Evolutionary conservation across 176 grass and related monocot species (phyloP).

Genomic region (Hordeum marinum): DNA sequence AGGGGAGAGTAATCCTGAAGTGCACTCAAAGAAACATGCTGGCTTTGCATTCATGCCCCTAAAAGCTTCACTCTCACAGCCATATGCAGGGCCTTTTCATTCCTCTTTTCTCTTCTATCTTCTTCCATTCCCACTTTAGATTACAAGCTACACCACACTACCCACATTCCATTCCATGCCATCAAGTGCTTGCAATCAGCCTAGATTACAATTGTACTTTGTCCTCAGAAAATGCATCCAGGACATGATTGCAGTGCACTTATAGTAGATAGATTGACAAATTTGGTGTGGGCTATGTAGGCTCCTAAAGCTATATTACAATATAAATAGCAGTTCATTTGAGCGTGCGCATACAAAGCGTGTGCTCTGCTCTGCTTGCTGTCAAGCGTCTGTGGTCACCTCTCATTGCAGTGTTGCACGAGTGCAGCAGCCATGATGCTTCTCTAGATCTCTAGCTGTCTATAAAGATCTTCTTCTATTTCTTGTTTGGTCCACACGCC

Average conservation of each 20-base stretch:
- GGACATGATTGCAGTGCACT: neutral
- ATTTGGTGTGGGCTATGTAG: too few relatives aligned
- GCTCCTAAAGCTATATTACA: too few relatives aligned
- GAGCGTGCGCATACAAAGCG: too few relatives aligned
- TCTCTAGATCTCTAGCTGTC: slow-evolving; percentile 15
- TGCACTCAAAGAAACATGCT: slow-evolving; percentile 69
- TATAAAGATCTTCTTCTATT: neutral
- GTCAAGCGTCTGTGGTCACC: too few relatives aligned
- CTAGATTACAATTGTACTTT: neutral
- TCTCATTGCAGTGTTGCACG: neutral
- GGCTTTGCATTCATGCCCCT: neutral
- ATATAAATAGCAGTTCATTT: too few relatives aligned
- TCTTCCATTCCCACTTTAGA: slow-evolving; percentile 2
- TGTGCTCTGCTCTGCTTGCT: too few relatives aligned
- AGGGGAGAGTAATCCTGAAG: slow-evolving; percentile 35
- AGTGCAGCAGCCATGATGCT: slow-evolving; percentile 13
- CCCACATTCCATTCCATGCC: neutral
- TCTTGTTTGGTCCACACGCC: neutral
- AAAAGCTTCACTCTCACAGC: slow-evolving; percentile 42
- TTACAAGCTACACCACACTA: neutral
- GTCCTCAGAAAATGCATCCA: neutral
- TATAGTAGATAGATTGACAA: neutral
- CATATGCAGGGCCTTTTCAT: neutral
- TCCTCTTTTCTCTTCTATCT: neutral
- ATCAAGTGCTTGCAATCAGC: neutral